These are phyloP conservation scores for Termitomyces heimii DNA, from an alignment of 768 basidiomycete genomes.

Conservation along the genomic window DNA sequence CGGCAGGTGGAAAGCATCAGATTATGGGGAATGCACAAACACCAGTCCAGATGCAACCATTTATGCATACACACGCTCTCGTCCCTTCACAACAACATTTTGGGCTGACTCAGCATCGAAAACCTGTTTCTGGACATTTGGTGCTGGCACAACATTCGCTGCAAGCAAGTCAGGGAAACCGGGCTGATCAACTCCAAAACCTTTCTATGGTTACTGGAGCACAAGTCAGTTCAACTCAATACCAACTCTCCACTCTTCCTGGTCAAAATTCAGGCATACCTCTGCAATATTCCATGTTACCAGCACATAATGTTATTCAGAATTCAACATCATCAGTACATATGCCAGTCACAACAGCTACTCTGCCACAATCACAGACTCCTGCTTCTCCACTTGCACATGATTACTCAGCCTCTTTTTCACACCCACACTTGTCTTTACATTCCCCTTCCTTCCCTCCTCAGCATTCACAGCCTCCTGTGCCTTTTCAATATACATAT, in stretches of 20 bases:
- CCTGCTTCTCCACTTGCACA: not conserved
- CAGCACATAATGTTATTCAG: not conserved
- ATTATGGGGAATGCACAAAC: not conserved
- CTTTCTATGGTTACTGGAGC: not conserved
- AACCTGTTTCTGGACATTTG: not conserved
- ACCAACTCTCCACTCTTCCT: not conserved
- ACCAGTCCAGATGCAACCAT: not conserved
- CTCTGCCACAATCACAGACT: constrained; percentile 3
- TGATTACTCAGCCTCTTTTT: not conserved
- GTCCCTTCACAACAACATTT: not conserved
- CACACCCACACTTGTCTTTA: not conserved
- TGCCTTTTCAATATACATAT: not conserved
- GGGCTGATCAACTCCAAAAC: not conserved
- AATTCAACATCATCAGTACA: not conserved
- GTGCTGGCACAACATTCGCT: not conserved
- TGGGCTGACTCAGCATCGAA: not conserved
- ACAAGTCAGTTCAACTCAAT: not conserved
- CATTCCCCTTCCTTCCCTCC: not conserved
- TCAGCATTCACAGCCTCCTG: not conserved
- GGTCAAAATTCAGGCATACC: not conserved
- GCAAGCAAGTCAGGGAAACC: not conserved
- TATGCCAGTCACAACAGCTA: not conserved
- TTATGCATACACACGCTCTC: not conserved
- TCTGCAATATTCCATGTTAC: not conserved
- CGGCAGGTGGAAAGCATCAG: not conserved